Conservation (phyloP, 176 grass and related monocot genomes). For the Melocanna baccifera region DNA sequence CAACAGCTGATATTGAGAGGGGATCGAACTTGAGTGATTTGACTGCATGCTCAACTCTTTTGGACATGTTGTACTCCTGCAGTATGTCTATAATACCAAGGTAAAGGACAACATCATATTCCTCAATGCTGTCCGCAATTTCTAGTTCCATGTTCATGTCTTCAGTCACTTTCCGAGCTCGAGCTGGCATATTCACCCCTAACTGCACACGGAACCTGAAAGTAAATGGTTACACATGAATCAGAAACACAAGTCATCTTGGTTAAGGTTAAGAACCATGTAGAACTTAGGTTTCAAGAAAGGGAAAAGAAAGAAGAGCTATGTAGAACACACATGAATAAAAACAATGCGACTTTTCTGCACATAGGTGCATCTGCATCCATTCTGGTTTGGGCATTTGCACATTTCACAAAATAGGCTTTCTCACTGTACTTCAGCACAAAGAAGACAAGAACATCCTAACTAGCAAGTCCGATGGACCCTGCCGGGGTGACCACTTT, state of each 20-base stretch:
- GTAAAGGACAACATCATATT: slow-evolving; percentile 87
- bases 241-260: neutral
- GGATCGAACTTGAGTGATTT: slow-evolving; percentile 94
- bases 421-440: neutral
- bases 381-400: neutral
- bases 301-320: neutral
- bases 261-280: neutral
- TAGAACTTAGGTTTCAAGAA: neutral
- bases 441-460: neutral
- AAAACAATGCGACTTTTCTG: neutral
- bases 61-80: slow-evolving; percentile 85
- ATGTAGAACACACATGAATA: neutral
- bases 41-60: slow-evolving; percentile 71
- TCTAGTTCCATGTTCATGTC: slow-evolving; percentile 32
- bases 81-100: slow-evolving; percentile 96
- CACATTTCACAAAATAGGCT: neutral
- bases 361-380: neutral
- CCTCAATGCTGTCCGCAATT: slow-evolving; percentile 43
- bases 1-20: slow-evolving; percentile 71
- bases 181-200: slow-evolving; percentile 95
- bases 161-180: slow-evolving; percentile 55
- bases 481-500: too few relatives aligned
- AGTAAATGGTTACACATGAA: slow-evolving; percentile 19
- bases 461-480: neutral
- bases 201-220: slow-evolving; percentile 87